A percentile compares a stretch with the other conserved stretches of the same genome.
phyloP scores from a whole-genome alignment of 805 yeast species.

The Candida maris region DNA sequence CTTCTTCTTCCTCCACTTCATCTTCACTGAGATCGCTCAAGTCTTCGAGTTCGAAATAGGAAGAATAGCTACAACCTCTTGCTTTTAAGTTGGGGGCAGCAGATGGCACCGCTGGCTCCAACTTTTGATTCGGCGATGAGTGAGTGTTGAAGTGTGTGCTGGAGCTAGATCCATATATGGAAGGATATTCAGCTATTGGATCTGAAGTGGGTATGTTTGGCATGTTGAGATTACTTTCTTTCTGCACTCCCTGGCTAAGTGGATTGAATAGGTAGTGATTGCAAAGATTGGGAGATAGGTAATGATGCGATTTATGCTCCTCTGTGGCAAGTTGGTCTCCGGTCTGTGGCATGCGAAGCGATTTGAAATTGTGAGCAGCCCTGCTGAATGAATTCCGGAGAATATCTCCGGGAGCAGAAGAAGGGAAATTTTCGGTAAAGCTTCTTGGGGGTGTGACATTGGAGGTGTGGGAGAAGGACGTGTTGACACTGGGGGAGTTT shows the following conservation, averaged over 20 bases:
- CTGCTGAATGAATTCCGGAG: no score
- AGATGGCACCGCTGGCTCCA: slow-evolving; percentile 5
- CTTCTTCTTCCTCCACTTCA: slow-evolving; percentile 9
- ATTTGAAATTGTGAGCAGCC: no score
- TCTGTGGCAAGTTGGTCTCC: background rate
- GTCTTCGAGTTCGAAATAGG: slow-evolving; percentile 19
- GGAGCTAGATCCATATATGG: slow-evolving; percentile 16
- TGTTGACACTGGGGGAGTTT: background rate
- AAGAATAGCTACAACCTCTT: slow-evolving; percentile 9
- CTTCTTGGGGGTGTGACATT: no score
- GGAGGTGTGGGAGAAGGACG: no score
- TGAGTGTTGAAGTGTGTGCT: slow-evolving; percentile 2
- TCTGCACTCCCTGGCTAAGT: slow-evolving; percentile 7
- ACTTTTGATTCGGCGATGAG: slow-evolving; percentile 11
- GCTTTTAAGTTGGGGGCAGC: slow-evolving; percentile 9
- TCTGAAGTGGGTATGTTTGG: slow-evolving; percentile 17
- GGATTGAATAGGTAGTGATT: slow-evolving; percentile 15
- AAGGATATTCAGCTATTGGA: slow-evolving; percentile 19
- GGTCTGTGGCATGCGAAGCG: no score
- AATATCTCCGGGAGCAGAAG: no score
- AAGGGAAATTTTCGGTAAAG: no score
- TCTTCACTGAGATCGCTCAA: slow-evolving; percentile 18
- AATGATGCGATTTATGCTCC: background rate
- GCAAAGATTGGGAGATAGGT: slow-evolving; percentile 2
- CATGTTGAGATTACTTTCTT: slow-evolving; percentile 5